Evolutionary conservation across 2,329 filamentous ascomycete genomes (phyloP).

Genomic region (Knufia petricola): DNA sequence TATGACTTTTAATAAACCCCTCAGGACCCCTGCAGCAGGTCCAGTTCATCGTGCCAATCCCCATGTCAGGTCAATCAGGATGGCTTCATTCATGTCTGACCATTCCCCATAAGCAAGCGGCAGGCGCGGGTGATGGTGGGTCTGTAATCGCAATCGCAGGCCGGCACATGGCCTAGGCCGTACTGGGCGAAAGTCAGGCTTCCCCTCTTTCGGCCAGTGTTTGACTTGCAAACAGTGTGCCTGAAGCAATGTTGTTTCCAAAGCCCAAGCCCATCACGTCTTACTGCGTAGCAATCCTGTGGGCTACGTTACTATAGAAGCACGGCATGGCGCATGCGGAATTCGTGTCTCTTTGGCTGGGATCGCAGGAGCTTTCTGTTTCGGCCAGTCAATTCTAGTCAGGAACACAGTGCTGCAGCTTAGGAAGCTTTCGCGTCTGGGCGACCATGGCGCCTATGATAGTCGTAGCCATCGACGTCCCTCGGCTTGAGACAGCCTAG

Average conservation of each 20-base stretch:
- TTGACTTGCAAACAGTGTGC: not conserved
- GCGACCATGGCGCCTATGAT: not conserved
- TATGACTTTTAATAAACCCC: not conserved
- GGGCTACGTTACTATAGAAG: not conserved
- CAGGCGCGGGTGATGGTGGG: not conserved
- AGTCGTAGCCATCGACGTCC: not conserved
- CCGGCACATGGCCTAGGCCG: not conserved
- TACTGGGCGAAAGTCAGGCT: slow-evolving; percentile 6
- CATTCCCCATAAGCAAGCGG: not conserved
- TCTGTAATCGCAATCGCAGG: slow-evolving; percentile 2
- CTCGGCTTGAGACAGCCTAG: not conserved
- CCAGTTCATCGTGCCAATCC: not conserved
- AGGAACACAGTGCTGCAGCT: slow-evolving; percentile 5
- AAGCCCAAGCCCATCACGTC: not conserved
- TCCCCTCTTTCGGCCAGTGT: slow-evolving; percentile 4
- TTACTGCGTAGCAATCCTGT: not conserved
- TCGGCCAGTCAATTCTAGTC: slow-evolving; percentile 3
- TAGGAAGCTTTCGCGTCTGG: not conserved
- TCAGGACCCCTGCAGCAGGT: not conserved
- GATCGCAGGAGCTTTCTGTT: not conserved
- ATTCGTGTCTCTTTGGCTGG: not conserved
- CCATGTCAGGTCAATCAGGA: not conserved
- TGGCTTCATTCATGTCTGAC: not conserved
- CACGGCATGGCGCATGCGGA: not conserved
- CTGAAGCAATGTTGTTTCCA: not conserved